Evolutionary conservation across 164 flowering plant species (phyloP).

Genomic region (Vitis riparia): DNA sequence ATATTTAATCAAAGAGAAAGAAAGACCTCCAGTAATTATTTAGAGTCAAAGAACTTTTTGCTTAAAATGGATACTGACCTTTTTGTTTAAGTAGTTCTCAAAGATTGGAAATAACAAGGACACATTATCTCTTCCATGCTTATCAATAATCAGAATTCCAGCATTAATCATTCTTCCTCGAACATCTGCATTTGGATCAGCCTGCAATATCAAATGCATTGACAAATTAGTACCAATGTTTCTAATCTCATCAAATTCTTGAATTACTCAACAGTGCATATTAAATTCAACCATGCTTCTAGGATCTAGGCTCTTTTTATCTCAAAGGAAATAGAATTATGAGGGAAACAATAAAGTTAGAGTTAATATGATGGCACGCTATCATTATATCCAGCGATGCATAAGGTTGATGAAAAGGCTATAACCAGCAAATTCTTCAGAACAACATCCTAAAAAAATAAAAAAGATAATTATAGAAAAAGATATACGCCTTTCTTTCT

Average conservation of each 20-base stretch:
- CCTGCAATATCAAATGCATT: slow-evolving; percentile 50
- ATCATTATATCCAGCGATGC: too few species aligned
- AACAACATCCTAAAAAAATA: too few species aligned
- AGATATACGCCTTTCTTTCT: too few species aligned
- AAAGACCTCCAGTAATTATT: neutral
- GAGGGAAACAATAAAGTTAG: too few species aligned
- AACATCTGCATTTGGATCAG: slow-evolving; percentile 92
- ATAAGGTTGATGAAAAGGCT: too few species aligned
- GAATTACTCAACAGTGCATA: too few species aligned
- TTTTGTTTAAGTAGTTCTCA: slow-evolving; percentile 93
- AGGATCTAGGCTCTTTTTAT: too few species aligned
- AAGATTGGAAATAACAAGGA: slow-evolving; percentile 95
- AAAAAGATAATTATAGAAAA: too few species aligned
- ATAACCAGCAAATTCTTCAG: too few species aligned
- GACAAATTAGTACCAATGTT: slow-evolving; percentile 3
- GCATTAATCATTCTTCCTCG: slow-evolving; percentile 98
- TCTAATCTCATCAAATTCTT: neutral
- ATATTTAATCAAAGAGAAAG: neutral
- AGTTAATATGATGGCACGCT: too few species aligned
- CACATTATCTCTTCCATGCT: slow-evolving; percentile 90
- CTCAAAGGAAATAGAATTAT: too few species aligned
- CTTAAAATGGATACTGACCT: slow-evolving; percentile 39
- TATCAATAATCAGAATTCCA: slow-evolving; percentile 89
- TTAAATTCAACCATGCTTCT: too few species aligned
- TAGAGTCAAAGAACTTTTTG: neutral